Conservation (phyloP, 768 basidiomycete species). For the Omphalotus guepiniiformis region DNA sequence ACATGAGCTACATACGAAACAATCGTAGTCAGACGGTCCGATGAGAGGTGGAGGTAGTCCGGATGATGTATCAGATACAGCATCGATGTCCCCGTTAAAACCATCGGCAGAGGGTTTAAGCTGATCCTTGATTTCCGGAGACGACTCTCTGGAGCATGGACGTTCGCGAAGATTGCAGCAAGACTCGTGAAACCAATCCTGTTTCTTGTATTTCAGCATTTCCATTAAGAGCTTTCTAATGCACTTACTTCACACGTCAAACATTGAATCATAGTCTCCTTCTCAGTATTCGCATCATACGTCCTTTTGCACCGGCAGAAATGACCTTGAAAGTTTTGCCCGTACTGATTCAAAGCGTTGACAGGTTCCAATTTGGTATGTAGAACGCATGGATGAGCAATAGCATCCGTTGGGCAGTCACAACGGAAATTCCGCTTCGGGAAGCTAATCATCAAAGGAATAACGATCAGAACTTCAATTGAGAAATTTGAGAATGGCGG, state of each 20-base stretch:
- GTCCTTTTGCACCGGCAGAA: conserved; percentile 75
- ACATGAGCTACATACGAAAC: conserved; percentile 69
- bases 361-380: conserved; percentile 48
- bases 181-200: conserved; percentile 94
- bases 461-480: not conserved
- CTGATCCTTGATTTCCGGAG: conserved; percentile 21
- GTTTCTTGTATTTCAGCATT: conserved; percentile 8
- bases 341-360: conserved; percentile 62
- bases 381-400: conserved; percentile 61
- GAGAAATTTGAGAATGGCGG: not conserved
- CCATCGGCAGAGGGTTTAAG: conserved; percentile 14
- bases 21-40: conserved; percentile 65
- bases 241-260: conserved; percentile 73
- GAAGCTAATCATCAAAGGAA: conserved; percentile 39
- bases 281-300: conserved; percentile 71
- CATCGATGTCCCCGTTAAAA: conserved; percentile 40
- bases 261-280: conserved; percentile 88
- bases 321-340: conserved; percentile 63
- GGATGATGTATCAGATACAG: conserved; percentile 55
- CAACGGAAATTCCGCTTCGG: conserved; percentile 81
- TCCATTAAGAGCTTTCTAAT: conserved; percentile 6
- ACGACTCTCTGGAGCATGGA: conserved; percentile 45
- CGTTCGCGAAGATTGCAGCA: conserved; percentile 76
- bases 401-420: conserved; percentile 71
- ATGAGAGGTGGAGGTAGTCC: conserved; percentile 67